Evolutionary conservation across 768 basidiomycete species (phyloP).

Genomic region (Boletus pseudopeckii): DNA sequence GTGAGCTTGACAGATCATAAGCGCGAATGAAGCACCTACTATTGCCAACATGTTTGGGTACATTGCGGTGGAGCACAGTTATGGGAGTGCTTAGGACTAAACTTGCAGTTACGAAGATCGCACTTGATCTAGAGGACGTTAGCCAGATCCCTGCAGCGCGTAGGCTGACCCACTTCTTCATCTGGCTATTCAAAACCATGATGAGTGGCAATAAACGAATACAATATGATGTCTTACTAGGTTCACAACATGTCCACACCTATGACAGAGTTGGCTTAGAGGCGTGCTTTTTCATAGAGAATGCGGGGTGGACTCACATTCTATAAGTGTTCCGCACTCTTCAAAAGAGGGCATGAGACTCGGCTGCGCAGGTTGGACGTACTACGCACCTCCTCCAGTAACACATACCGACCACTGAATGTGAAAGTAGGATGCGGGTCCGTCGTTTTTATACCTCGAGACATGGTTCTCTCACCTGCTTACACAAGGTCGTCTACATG

Average conservation of each 20-base stretch:
- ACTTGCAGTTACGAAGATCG: conserved; percentile 56
- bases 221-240: conserved; percentile 35
- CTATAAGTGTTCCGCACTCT: conserved; percentile 58
- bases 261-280: conserved; percentile 21
- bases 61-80: conserved; percentile 52
- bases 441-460: conserved; percentile 30
- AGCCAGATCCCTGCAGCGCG: conserved; percentile 7
- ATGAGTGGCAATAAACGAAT: conserved; percentile 6
- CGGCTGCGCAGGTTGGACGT: background rate
- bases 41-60: conserved; percentile 63
- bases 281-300: background rate
- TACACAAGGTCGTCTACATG: conserved; percentile 26
- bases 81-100: conserved; percentile 54
- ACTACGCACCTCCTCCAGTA: conserved; percentile 54
- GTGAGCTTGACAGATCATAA: conserved; percentile 10
- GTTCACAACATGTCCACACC: conserved; percentile 53
- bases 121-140: conserved; percentile 53
- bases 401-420: conserved; percentile 43
- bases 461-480: conserved; percentile 25
- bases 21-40: conserved; percentile 41
- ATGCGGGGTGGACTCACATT: conserved; percentile 34
- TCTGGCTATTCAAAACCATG: conserved; percentile 42
- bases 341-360: conserved; percentile 20
- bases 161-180: conserved; percentile 43
- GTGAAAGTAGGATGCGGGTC: background rate